These are phyloP conservation scores for Ilex asprella DNA, from an alignment of 257 asterid genomes.

Conservation along the genomic window DNA sequence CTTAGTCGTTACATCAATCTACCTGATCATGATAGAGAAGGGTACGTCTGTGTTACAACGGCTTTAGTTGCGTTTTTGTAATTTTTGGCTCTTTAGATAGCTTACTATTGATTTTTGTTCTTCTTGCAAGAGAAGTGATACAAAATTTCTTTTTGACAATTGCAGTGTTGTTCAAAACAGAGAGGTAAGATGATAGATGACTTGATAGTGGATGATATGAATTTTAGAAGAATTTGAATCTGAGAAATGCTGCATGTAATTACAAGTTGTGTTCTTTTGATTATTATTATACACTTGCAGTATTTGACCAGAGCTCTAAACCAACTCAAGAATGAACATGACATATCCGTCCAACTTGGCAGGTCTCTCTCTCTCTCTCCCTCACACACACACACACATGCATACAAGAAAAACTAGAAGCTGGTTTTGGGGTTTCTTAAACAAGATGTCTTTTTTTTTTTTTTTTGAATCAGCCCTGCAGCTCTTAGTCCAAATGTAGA, in stretches of 20 bases:
- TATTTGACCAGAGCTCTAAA: conserved; percentile 51
- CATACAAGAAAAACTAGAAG: too few relatives aligned
- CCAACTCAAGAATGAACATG: conserved; percentile 58
- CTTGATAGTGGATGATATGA: too few relatives aligned
- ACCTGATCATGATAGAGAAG: conserved; percentile 64
- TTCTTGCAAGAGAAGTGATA: background rate
- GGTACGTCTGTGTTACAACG: conserved; percentile 26
- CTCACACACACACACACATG: background rate
- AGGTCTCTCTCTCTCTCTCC: conserved; percentile 26
- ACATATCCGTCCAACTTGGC: conserved; percentile 35
- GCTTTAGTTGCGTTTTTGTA: background rate
- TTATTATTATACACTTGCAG: conserved; percentile 33
- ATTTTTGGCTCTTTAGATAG: too few relatives aligned
- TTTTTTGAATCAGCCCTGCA: conserved; percentile 37
- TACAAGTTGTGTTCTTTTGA: background rate
- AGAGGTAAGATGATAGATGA: conserved; percentile 27
- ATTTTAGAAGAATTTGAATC: background rate
- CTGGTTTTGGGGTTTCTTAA: background rate
- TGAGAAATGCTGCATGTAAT: background rate
- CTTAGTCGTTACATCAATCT: conserved; percentile 42
- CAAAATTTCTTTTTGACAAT: background rate
- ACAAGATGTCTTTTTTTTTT: background rate
- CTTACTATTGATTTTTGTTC: background rate
- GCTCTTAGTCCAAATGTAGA: conserved; percentile 50
- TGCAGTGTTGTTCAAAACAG: conserved; percentile 41